Conservation (phyloP, 495 filamentous ascomycete species). For the Staphylotrichum longicolle region DNA sequence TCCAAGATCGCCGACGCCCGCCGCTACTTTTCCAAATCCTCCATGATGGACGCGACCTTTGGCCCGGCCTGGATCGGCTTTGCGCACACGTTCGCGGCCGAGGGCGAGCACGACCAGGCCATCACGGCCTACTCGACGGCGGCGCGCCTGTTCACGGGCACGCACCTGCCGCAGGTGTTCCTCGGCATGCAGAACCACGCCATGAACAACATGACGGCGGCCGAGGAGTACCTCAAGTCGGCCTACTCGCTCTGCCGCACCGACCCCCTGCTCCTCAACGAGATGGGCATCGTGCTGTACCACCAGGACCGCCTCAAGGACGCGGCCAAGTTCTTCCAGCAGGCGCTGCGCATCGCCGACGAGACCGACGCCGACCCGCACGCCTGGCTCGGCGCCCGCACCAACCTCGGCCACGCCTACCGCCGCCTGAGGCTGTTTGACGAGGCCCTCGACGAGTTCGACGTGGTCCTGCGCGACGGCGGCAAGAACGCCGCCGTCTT, state of each 20-base stretch:
- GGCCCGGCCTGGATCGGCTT: conserved; percentile 99
- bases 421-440: conserved; percentile 67
- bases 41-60: conserved; percentile 95
- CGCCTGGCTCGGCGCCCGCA: conserved; percentile 83
- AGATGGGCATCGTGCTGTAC: conserved; percentile 91
- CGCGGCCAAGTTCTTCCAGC: conserved; percentile 68
- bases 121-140: conserved; percentile 97
- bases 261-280: conserved; percentile 90
- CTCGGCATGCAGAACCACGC: conserved; percentile 98
- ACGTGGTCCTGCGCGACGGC: conserved; percentile 75
- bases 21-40: conserved; percentile 94
- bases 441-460: conserved; percentile 73
- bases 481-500: conserved; percentile 70
- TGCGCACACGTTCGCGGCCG: conserved; percentile 99
- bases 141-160: conserved; percentile 92
- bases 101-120: conserved; percentile 97
- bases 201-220: conserved; percentile 89
- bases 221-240: conserved; percentile 91
- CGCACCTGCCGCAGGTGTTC: conserved; percentile 93
- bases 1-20: conserved; percentile 89
- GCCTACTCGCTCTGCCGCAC: conserved; percentile 73
- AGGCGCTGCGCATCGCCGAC: conserved; percentile 70
- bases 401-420: conserved; percentile 85
- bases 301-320: conserved; percentile 78
- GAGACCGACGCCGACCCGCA: conserved; percentile 76